A percentile compares a stretch with the other conserved stretches of the same genome.
These are phyloP conservation scores for Pterocarpus santalinus DNA, from an alignment of 306 rosid genomes.

Conservation along the genomic window DNA sequence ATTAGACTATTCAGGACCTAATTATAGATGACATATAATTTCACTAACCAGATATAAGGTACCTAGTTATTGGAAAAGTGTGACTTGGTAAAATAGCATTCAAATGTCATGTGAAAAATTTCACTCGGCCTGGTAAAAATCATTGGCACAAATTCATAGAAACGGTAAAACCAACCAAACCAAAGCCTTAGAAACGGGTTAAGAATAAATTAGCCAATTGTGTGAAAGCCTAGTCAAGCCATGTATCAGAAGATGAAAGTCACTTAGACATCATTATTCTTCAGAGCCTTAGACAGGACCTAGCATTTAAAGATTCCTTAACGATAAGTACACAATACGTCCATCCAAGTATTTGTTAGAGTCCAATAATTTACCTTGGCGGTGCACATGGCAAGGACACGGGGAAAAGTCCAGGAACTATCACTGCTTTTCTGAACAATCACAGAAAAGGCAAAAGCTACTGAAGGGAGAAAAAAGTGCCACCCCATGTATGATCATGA, in stretches of 20 bases:
- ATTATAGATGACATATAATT: neutral
- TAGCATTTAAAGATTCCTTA: constrained; percentile 49
- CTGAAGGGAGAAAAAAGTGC: constrained; percentile 18
- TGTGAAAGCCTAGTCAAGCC: neutral
- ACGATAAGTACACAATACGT: constrained; percentile 32
- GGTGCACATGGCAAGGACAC: constrained; percentile 65
- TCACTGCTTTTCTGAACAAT: constrained; percentile 37
- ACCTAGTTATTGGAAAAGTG: neutral
- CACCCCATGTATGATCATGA: constrained; percentile 46
- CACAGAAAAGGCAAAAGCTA: constrained; percentile 23
- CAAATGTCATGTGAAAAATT: neutral
- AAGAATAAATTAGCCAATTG: neutral
- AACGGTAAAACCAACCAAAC: neutral
- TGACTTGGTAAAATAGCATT: neutral
- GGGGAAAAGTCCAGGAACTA: constrained; percentile 49
- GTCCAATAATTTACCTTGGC: constrained; percentile 45
- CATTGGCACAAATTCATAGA: neutral
- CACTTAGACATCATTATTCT: neutral
- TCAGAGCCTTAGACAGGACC: constrained; percentile 1
- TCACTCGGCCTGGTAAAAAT: neutral
- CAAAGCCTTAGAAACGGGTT: neutral
- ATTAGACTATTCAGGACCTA: neutral
- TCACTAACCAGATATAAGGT: neutral
- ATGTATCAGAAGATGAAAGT: neutral
- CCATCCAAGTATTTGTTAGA: constrained; percentile 37